Evolutionary conservation across 2,329 filamentous ascomycete genomes (phyloP), one percentile per base, ranked within the genome.

Genomic region (Colletotrichum salicis): DNA sequence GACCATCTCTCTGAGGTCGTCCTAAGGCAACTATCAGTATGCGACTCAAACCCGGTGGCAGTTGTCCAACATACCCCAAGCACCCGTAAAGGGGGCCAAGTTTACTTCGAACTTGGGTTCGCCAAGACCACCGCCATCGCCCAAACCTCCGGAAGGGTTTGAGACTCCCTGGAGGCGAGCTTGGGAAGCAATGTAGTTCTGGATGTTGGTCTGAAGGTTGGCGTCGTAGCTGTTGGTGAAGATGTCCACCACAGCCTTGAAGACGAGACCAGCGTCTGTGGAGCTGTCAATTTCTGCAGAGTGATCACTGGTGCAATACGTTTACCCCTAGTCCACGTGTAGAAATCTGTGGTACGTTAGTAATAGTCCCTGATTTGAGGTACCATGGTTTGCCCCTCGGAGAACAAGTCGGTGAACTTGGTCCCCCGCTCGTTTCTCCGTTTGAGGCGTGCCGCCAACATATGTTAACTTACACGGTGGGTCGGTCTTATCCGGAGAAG

Each of bases 1-100:
- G 94, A 0, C 94, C 94, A 80, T 96, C 94, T 54, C 92, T 87
- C 81, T 96, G 94, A 13, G 94, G 94, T 24, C 94, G 89, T 33
- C 93, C 83, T 84, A 64, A 0, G n/a, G 4, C 11, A 24, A 6
- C 10, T 37, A 51, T 76, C 33, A 78, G 60, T 12, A 33, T 48
- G 15, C 8, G 1, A 1, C 1, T 5, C 2, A 3, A 29, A 3
- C 6, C 2, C 5, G 27, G 31, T 7, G 11, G 1, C 15, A 24
- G 6, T 1, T 15, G 10, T 31, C 15, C 22, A 7, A 65, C 79
- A 67, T 72, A 79, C 85, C 93, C 94, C 94, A 96, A 6, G 83
- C 78, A 33, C 89, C 91, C 2, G 89, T 93, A 79, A 89, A 95
- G 8, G 89, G 85, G 11, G 84, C 88, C 70, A 88, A 81, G 74